A percentile compares a stretch with the other conserved stretches of the same genome.
Evolutionary conservation across 139 green algal species (phyloP).

Genomic region (Chlorella sp.): DNA sequence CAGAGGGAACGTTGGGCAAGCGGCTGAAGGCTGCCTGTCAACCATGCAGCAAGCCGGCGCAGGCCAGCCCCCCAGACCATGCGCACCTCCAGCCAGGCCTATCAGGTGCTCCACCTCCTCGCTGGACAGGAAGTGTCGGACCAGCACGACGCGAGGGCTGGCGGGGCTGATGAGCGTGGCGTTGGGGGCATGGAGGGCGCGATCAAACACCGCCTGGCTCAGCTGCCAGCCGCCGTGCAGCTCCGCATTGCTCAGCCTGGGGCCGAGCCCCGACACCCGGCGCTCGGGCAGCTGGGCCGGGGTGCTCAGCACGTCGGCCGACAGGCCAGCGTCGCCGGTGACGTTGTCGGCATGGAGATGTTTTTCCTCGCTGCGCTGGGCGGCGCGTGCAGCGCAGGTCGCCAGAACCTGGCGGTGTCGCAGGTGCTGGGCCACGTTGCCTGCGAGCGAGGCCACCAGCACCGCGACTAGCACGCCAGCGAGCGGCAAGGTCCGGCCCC

Average conservation of each 20-base stretch:
- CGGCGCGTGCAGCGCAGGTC: no score
- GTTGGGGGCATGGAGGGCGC: conserved; percentile 21
- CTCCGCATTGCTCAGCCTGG: not conserved
- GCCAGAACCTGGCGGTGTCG: no score
- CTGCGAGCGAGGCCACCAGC: no score
- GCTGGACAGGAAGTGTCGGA: conserved; percentile 24
- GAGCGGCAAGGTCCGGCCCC: no score
- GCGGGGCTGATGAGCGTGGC: conserved; percentile 18
- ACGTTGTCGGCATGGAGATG: no score
- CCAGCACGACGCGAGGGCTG: conserved; percentile 10
- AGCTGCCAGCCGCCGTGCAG: conserved; percentile 46
- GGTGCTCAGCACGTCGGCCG: no score
- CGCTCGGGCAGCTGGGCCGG: no score
- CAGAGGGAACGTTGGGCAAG: no score
- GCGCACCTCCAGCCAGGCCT: conserved; percentile 9
- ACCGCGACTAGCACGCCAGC: no score
- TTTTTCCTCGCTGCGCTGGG: no score
- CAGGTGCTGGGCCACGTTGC: no score
- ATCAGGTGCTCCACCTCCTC: conserved; percentile 45
- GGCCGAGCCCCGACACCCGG: not conserved
- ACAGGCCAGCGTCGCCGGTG: no score
- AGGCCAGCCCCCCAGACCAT: not conserved
- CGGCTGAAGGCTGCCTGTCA: not conserved
- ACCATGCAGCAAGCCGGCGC: not conserved
- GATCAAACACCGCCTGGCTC: conserved; percentile 36